These are phyloP conservation scores for Cytospora mali DNA, from an alignment of 2,329 filamentous ascomycete genomes.

Conservation along the genomic window DNA sequence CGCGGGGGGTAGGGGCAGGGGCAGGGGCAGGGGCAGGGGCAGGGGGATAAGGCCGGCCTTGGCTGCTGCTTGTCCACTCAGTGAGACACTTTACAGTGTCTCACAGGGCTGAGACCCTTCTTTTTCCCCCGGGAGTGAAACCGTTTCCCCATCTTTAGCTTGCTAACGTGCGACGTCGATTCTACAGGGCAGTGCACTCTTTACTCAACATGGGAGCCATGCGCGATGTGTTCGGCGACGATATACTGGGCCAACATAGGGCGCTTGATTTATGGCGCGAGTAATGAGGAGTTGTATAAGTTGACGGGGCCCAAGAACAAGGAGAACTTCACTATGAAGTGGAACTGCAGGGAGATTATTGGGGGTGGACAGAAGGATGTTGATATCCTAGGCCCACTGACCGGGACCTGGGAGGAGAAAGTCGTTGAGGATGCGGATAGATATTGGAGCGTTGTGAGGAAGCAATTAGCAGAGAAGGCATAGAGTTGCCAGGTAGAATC, in stretches of 20 bases:
- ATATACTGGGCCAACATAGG: conserved; percentile 55
- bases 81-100: not conserved
- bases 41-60: not conserved
- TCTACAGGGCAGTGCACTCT: conserved; percentile 43
- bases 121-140: not conserved
- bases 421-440: conserved; percentile 48
- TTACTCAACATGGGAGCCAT: conserved; percentile 58
- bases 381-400: conserved; percentile 52
- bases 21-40: too few relatives aligned
- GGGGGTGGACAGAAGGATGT: conserved; percentile 50
- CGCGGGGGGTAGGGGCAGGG: too few relatives aligned
- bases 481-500: not conserved
- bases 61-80: not conserved
- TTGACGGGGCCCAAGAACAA: conserved; percentile 51
- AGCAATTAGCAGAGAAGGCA: not conserved
- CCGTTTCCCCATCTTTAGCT: not conserved
- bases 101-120: not conserved
- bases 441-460: conserved; percentile 46
- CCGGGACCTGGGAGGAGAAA: conserved; percentile 44
- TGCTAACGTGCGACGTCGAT: not conserved
- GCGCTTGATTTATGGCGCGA: conserved; percentile 52
- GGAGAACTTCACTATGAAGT: conserved; percentile 55
- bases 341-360: conserved; percentile 52
- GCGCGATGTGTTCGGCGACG: conserved; percentile 51
- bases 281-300: conserved; percentile 48